Evolutionary conservation across 176 grass and related monocot species (phyloP), one percentile per base, ranked within the genome.

Genomic region (Musa itinerans): DNA sequence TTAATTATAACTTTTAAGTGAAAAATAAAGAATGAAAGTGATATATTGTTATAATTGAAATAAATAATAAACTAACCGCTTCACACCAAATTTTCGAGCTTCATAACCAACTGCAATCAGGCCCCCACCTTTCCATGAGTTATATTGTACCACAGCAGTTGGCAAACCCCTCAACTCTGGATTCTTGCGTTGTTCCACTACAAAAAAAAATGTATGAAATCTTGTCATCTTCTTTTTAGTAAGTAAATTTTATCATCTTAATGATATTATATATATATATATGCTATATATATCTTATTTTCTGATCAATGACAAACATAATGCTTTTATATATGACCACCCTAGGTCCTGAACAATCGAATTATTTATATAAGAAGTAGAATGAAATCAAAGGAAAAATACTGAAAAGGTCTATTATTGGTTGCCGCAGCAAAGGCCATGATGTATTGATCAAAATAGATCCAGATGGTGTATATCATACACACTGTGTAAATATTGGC

Each of bases 81-180:
- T 98, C 17, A 98, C 88, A 19, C 90, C 90, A 52, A 93, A 98
- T 65, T 83, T 91, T 56, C 94, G 80, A 78, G 90, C 90, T 87
- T 98, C 94, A 78, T 98, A 98, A 73, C 94, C 87, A 69, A 98
- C 94, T 50, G 90, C 94, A 71, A 98, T 91, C 86, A 98, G 82
- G 0, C 83, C 82, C 2, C 90, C 90, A 51, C 94, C 94, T 91
- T 93, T 93, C 94, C 90, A 93, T 15, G 85, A 87, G 79, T 98
- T 93, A 78, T 93, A 91, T 78, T 98, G 94, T 78, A 98, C 94
- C 50, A 98, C 94, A 59, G 90, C 94, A 22, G 94, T 91, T 9
- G 94, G 94, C 65, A 93, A 80, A 23, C 94, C 90, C 83, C 61
- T 89, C 50, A 98, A 82, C 61, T 77, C 73, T 50, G 82, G 94